These are phyloP conservation scores for Leptographium lundbergii DNA, from an alignment of 2,329 filamentous ascomycete species.

Conservation along the genomic window DNA sequence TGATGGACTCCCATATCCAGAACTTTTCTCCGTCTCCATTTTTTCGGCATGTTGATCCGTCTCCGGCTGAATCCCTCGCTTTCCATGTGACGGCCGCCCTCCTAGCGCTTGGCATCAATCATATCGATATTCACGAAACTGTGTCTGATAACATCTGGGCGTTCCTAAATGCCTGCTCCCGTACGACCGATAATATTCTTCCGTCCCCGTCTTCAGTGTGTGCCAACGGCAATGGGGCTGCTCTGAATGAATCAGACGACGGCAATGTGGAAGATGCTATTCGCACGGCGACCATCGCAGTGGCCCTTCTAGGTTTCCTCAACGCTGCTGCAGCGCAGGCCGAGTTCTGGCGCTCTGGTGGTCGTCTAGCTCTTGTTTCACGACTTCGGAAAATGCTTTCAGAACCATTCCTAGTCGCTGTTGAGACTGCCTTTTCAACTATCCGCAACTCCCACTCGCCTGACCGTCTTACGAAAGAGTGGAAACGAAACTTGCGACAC, in stretches of 20 bases:
- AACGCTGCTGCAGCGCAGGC: conserved; percentile 67
- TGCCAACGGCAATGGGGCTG: background rate
- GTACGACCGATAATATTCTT: conserved; percentile 43
- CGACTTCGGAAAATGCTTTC: conserved; percentile 63
- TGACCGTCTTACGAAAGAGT: conserved; percentile 60
- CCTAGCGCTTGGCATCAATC: conserved; percentile 65
- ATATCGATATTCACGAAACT: conserved; percentile 52
- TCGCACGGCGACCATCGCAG: conserved; percentile 59
- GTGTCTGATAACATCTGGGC: conserved; percentile 54
- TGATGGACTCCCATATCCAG: conserved; percentile 74
- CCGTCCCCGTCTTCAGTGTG: conserved; percentile 13
- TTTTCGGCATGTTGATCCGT: conserved; percentile 71
- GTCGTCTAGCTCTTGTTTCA: conserved; percentile 61
- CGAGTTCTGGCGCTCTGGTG: conserved; percentile 66
- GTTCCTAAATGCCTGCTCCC: conserved; percentile 60
- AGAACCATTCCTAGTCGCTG: conserved; percentile 69
- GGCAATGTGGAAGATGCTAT: conserved; percentile 54
- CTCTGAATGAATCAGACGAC: conserved; percentile 36
- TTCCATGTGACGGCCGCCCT: conserved; percentile 69
- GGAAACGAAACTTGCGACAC: conserved; percentile 74
- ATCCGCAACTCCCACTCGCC: conserved; percentile 66
- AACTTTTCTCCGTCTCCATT: conserved; percentile 67
- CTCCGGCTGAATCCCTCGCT: conserved; percentile 75
- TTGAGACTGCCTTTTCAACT: conserved; percentile 83
- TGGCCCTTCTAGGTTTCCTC: conserved; percentile 84